Percentiles rank a stretch among this genome's conserved stretches.
phyloP scores from a whole-genome alignment of 108 stramenopile genomes.

The Nitzschia sp. region DNA sequence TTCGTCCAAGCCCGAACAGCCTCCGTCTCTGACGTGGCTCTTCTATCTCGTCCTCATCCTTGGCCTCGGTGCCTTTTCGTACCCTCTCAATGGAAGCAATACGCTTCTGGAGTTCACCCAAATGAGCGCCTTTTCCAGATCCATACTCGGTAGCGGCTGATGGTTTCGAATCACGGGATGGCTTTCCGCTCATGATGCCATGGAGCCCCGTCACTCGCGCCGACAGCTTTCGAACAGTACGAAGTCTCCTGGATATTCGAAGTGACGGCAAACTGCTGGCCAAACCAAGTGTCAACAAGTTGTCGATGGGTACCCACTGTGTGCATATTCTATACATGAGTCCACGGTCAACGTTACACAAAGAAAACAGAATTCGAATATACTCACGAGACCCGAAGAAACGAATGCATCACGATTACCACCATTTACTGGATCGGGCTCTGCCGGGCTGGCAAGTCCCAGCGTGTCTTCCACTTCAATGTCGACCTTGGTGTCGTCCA shows the following conservation, averaged over 20 bases:
- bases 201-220: constrained; percentile 77
- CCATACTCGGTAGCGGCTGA: not conserved
- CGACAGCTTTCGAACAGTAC: constrained; percentile 64
- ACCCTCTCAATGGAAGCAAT: not conserved
- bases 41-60: constrained; percentile 4
- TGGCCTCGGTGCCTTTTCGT: not conserved
- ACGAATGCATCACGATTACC: not conserved
- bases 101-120: not conserved
- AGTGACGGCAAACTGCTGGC: constrained; percentile 11
- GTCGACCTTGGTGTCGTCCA: not conserved
- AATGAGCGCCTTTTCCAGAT: not conserved
- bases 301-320: constrained; percentile 33
- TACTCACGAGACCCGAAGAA: constrained; percentile 1
- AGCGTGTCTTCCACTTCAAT: not conserved
- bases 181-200: constrained; percentile 84
- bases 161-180: not conserved
- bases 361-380: too few species aligned
- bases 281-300: constrained; percentile 29
- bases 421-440: too few species aligned
- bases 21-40: not conserved
- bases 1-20: not conserved
- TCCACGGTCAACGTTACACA: not conserved
- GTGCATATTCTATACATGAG: not conserved
- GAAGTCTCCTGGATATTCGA: constrained; percentile 32
- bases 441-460: not conserved